phyloP scores from a whole-genome alignment of 2,329 filamentous ascomycete species.

The Cladosporium sp. region DNA sequence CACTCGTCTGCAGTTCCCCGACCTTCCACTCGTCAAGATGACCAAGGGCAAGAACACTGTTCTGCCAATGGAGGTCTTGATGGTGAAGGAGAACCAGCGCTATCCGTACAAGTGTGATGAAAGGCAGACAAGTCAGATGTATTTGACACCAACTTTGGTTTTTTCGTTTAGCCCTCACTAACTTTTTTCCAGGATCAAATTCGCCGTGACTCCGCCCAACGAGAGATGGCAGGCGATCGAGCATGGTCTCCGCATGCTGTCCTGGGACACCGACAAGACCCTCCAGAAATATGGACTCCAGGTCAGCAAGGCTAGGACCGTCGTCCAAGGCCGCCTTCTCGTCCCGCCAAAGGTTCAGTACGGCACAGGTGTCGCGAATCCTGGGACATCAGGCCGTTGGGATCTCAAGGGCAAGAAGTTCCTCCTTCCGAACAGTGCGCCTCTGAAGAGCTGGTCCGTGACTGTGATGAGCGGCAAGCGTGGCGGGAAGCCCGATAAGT shows the following conservation, averaged over 20 bases:
- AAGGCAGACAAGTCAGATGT: slow-evolving; percentile 77
- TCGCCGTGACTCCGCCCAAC: slow-evolving; percentile 76
- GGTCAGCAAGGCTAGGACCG: slow-evolving; percentile 64
- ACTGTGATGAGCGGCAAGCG: slow-evolving; percentile 62
- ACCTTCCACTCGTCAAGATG: slow-evolving; percentile 60
- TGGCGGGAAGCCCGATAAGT: slow-evolving; percentile 43
- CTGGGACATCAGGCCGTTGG: slow-evolving; percentile 75
- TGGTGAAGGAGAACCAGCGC: slow-evolving; percentile 55
- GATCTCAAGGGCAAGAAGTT: slow-evolving; percentile 83
- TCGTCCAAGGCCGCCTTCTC: slow-evolving; percentile 67
- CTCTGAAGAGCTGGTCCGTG: slow-evolving; percentile 73
- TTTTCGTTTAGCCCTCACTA: background rate
- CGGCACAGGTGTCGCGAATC: slow-evolving; percentile 54
- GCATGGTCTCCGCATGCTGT: slow-evolving; percentile 64
- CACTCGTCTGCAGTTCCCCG: slow-evolving; percentile 44
- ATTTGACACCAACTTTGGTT: background rate
- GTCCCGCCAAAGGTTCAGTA: slow-evolving; percentile 71
- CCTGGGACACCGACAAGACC: slow-evolving; percentile 68
- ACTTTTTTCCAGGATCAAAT: slow-evolving; percentile 58
- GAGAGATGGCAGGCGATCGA: slow-evolving; percentile 69
- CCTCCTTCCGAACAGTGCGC: slow-evolving; percentile 57
- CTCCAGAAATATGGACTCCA: slow-evolving; percentile 72
- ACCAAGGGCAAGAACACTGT: slow-evolving; percentile 52
- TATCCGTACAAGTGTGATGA: slow-evolving; percentile 61
- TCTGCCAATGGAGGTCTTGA: slow-evolving; percentile 58